Conservation (phyloP, 108 stramenopile genomes). For the Nitzschia inconspicua region DNA sequence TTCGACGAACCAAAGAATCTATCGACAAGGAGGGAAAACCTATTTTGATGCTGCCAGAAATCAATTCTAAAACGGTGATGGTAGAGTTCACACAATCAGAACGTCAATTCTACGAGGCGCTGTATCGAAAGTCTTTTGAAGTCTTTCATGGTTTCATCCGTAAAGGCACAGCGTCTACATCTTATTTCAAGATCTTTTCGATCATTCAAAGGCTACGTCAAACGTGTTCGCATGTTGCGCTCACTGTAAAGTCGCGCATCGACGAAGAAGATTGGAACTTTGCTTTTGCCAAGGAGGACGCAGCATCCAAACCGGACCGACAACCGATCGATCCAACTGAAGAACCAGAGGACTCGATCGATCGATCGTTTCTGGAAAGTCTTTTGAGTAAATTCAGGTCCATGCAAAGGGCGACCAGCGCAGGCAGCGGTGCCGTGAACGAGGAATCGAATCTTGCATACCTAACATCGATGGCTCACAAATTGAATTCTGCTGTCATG, state of each 20-base stretch:
- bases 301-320: neutral
- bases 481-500: conserved; percentile 49
- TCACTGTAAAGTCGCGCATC: conserved; percentile 62
- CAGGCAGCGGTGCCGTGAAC: neutral
- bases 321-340: neutral
- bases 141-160: conserved; percentile 75
- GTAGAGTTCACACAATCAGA: conserved; percentile 63
- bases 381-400: conserved; percentile 47
- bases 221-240: conserved; percentile 78
- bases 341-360: conserved; percentile 19
- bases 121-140: conserved; percentile 55
- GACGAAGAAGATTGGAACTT: conserved; percentile 37
- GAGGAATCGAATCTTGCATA: neutral
- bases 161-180: conserved; percentile 67
- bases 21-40: conserved; percentile 63
- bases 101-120: conserved; percentile 79
- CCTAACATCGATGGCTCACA: conserved; percentile 46
- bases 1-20: conserved; percentile 78
- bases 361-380: conserved; percentile 37
- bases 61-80: conserved; percentile 59
- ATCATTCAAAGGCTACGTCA: conserved; percentile 76
- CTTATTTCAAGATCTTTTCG: conserved; percentile 80
- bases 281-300: neutral
- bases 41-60: conserved; percentile 70
- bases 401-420: conserved; percentile 11